Percentiles rank a stretch among this genome's conserved stretches.
phyloP scores from a whole-genome alignment of 148 eudicot genomes.

The Spergularia marina region DNA sequence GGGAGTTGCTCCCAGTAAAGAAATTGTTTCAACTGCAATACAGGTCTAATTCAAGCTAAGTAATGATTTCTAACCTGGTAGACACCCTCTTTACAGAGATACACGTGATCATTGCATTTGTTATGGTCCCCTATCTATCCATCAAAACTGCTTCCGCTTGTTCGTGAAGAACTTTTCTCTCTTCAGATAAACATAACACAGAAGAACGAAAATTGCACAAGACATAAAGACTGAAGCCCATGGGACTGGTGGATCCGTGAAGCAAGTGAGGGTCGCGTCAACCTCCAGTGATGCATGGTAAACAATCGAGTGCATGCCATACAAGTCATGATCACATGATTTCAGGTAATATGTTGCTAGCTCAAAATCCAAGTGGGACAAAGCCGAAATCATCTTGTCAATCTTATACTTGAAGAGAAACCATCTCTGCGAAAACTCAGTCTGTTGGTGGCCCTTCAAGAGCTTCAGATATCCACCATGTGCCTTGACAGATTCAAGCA shows the following conservation, averaged over 20 bases:
- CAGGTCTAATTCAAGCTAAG: slow-evolving; percentile 19
- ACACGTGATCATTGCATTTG: slow-evolving; percentile 29
- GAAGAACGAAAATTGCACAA: slow-evolving; percentile 40
- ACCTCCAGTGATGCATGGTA: slow-evolving; percentile 79
- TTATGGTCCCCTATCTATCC: slow-evolving; percentile 19
- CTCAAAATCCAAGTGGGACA: slow-evolving; percentile 87
- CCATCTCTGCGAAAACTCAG: slow-evolving; percentile 84
- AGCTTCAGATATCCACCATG: slow-evolving; percentile 83
- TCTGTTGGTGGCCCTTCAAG: slow-evolving; percentile 50
- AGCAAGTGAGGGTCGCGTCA: slow-evolving; percentile 89
- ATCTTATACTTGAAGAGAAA: slow-evolving; percentile 79
- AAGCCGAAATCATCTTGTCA: slow-evolving; percentile 67
- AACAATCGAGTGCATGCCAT: slow-evolving; percentile 77
- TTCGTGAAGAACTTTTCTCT: slow-evolving; percentile 68
- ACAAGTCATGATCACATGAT: slow-evolving; percentile 89
- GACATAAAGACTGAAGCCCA: slow-evolving; percentile 69
- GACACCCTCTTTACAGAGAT: slow-evolving; percentile 31
- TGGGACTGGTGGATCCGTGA: slow-evolving; percentile 89
- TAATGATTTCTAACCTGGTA: slow-evolving; percentile 28
- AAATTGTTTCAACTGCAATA: slow-evolving; percentile 9
- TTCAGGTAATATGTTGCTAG: slow-evolving; percentile 70
- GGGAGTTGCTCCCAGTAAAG: slow-evolving; percentile 22
- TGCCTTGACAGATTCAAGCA: slow-evolving; percentile 70
- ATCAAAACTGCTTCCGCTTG: slow-evolving; percentile 92
- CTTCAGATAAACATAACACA: slow-evolving; percentile 57